Evolutionary conservation across 257 asterid genomes (phyloP), one percentile per base, ranked within the genome.

Genomic region (Cordia subcordata): DNA sequence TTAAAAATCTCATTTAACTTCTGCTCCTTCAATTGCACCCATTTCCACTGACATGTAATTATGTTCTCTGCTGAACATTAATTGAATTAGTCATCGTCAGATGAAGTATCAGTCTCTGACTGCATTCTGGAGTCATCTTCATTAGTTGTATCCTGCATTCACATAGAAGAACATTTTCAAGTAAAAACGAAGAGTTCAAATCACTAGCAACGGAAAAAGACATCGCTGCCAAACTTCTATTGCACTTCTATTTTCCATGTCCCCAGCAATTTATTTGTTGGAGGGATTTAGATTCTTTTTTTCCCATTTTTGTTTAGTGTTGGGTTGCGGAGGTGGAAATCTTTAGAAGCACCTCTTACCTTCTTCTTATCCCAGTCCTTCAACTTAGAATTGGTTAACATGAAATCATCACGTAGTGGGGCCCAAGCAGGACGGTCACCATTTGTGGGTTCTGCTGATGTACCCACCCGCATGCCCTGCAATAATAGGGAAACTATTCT

Each of bases 331-430:
- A 27, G 35, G 6, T 1, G 35, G 35, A 27, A 27, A 27, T 27
- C 35, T 27, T 27, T 27, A 27, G 3, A 27, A 42, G 15, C 47
- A 12, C 8, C 6, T 16, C 66, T 75, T 76, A 85, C 98, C 80
- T 69, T 69, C 84, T 76, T 81, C 87, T 86, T 92, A 72, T 92
- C 96, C 96, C 96, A 92, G 72, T 92, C 95, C 72, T 92, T 88
- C 72, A 82, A 66, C 77, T 82, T 92, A 19, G 91, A 86, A 76
- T 76, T 83, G 52, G 96, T 81, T 58, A 93, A 75, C 96, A 93
- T 93, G 87, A 79, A 93, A 69, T 85, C 74, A 66, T 93, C 96
- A 12, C 95, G 94, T 69, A 86, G 72, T 54, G 99, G 96, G 33
- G 95, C 96, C 96, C 96, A 86, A 5, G 77, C 67, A 18, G 96